Percentiles rank a stretch among this genome's conserved stretches.
Evolutionary conservation across 345 rosid species (phyloP).

Genomic region (Moricandia arvensis): DNA sequence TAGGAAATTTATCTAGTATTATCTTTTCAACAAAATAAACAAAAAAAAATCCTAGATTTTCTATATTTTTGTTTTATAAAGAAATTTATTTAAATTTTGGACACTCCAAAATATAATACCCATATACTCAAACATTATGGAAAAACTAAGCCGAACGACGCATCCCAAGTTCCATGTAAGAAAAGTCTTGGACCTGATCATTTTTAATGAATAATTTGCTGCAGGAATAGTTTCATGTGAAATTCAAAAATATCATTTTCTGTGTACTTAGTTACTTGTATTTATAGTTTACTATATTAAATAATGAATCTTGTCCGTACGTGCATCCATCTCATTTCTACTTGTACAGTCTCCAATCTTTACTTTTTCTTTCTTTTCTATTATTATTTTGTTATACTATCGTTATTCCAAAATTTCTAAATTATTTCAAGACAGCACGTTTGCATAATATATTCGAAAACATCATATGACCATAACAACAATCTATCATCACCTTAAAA

Average conservation of each 20-base stretch:
- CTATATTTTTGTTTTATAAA: background rate
- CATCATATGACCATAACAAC: background rate
- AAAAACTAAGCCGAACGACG: background rate
- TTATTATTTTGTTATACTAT: background rate
- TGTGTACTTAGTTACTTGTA: background rate
- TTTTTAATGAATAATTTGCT: background rate
- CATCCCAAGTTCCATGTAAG: too few species aligned
- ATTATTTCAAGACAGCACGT: background rate
- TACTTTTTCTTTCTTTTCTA: background rate
- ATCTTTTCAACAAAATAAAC: background rate
- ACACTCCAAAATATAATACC: background rate
- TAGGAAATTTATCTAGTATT: background rate
- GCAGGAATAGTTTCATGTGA: background rate
- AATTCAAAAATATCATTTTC: background rate
- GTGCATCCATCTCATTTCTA: background rate
- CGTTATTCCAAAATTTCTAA: background rate
- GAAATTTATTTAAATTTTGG: background rate
- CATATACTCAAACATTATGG: background rate
- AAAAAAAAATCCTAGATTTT: background rate
- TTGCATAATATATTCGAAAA: constrained; percentile 1
- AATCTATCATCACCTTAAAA: background rate
- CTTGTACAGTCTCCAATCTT: too few species aligned
- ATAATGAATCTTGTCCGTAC: background rate
- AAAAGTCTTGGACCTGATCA: background rate
- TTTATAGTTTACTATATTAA: background rate